Conservation (phyloP, 192 early-diverging fungal species). For the Backusella liffmaniae region DNA sequence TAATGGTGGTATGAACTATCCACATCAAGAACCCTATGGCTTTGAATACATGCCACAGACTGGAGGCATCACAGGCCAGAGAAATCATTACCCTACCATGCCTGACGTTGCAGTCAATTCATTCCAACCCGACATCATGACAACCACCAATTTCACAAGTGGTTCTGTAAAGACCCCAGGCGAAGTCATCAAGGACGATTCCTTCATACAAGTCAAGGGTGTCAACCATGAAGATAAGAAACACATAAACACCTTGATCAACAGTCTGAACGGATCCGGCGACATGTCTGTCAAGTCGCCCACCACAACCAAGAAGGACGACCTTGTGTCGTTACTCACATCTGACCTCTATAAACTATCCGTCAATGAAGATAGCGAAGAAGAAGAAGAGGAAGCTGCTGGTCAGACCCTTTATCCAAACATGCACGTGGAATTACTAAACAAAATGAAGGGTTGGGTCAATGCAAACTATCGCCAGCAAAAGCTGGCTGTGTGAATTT, state of each 20-base stretch:
- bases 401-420: conserved; percentile 9
- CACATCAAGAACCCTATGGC: neutral
- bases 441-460: conserved; percentile 12
- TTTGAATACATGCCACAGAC: neutral
- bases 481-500: neutral
- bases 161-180: neutral
- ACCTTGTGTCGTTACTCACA: neutral
- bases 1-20: neutral
- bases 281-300: neutral
- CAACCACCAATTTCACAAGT: conserved; percentile 4
- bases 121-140: conserved; percentile 4
- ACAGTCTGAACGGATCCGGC: neutral
- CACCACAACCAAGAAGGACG: neutral
- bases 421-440: neutral
- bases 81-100: conserved; percentile 1
- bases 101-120: neutral
- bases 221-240: conserved; percentile 1
- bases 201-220: neutral
- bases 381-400: neutral
- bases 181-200: neutral
- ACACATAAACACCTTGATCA: conserved; percentile 1
- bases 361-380: neutral
- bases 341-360: conserved; percentile 8
- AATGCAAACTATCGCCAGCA: conserved; percentile 8
- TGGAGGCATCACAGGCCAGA: neutral